Base-by-base conservation (phyloP, 164 flowering plant species). In the Amborella trichopoda region DNA sequence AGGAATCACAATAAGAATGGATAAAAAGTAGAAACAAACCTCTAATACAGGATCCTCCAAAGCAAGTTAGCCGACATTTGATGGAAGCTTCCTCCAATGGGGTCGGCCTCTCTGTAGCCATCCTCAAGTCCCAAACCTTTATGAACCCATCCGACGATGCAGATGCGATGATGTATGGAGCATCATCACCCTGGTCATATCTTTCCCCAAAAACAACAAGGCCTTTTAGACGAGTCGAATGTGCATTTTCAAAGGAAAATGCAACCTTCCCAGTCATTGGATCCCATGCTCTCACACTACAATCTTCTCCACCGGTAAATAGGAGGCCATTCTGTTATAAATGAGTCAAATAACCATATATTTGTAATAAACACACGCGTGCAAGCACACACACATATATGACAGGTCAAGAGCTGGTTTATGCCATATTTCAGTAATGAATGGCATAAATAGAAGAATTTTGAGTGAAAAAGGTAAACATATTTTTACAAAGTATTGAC, bases 21-120 rank as follows among this genome's bases (percentile, higher is more conserved):
- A n/a, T n/a, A n/a, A n/a, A n/a, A n/a, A n/a, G n/a, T n/a, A n/a
- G n/a, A n/a, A n/a, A n/a, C n/a, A n/a, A n/a, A n/a, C n/a, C n/a
- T n/a, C n/a, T n/a, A n/a, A n/a, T n/a, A n/a, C n/a, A n/a, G n/a
- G 96, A 79, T 52, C 99, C 93, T 23, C 90, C 87, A 54, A 87
- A 90, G 59, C 93, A 91, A 41, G 96, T 91, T 43, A 91, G 61
- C 73, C 98, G 78, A 45, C 96, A 80, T 59, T 75, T 77, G 46
- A 90, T 87, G 46, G 72, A 62, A 24, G 62, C 76, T 75, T 91
- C 93, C n/a, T 85, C 73, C 32, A 84, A 46, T 26, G 93, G 86
- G 49, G 36, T 69, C 50, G 90, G 71, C 61, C 71, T 74, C 46
- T 67, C 94, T 4, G 24, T 24, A 19, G 73, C 70, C 79, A 70